Evolutionary conservation across 2,329 filamentous ascomycete species (phyloP), one percentile per base, ranked within the genome.

Genomic region (Fusarium euwallaceae): DNA sequence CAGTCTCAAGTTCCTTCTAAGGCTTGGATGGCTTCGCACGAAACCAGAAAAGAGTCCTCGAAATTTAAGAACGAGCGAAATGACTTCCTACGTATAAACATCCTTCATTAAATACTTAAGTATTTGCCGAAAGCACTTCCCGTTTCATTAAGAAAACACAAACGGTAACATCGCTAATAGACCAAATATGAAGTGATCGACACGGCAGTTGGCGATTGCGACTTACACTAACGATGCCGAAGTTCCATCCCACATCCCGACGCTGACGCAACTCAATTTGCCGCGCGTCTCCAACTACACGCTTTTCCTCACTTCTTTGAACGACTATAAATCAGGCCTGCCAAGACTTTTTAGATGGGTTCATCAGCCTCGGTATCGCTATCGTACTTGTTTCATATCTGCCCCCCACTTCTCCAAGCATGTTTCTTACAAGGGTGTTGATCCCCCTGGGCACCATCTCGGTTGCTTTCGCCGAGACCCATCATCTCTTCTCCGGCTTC

Each of bases 401-500:
- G 12, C 43, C 24, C 20, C 8, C 22, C 43, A 48, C 22, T 51
- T 51, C 22, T 51, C 20, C 24, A 51, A 27, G 14, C 14, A 51
- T 51, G 45, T 7, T 51, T n/a, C 45, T 51, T 11, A 29, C 24
- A 51, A 51, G 24, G 24, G 22, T 51, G 45, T 56, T 56, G 12
- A 56, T 56, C n/a, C 53, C 29, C 8, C 32, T 56, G 6, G 29
- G 53, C n/a, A 17, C 53, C 29, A 9, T 36, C 29, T 36, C 53
- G 29, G 29, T 36, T 51, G 45, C 24, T 32, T 34, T 36, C 11
- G 53, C 53, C n/a, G 53, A 56, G 53, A 68, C 53, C 22, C 66
- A 68, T 55, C 29, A 59, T 24, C 27, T 68, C 43, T 70, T 70
- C 27, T 70, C 67, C 7, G 67, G 67, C 17, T 70, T 70, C 51